Percentiles rank a stretch among this genome's conserved stretches.
Evolutionary conservation across 2,329 filamentous ascomycete genomes (phyloP).

Genomic region (Pseudohalonectria lignicola): DNA sequence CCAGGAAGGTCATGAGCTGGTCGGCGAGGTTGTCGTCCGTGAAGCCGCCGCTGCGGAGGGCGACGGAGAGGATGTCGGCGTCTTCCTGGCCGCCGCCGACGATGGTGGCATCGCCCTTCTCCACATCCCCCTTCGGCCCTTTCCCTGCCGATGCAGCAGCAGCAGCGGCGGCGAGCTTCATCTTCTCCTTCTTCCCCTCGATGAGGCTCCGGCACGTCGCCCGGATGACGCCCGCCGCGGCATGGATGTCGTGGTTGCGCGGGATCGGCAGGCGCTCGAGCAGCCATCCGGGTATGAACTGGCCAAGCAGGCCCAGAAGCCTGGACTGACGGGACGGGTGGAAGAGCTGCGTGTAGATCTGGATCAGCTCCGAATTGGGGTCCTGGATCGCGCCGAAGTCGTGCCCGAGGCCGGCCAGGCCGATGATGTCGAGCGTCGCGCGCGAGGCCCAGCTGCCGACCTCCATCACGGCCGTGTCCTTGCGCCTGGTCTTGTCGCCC

Average conservation of each 20-base stretch:
- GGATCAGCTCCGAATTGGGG: constrained; percentile 45
- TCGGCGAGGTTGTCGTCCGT: constrained; percentile 71
- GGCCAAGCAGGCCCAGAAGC: constrained; percentile 43
- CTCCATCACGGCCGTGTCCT: constrained; percentile 35
- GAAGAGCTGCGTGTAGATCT: constrained; percentile 46
- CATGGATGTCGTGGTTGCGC: constrained; percentile 54
- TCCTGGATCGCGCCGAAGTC: constrained; percentile 59
- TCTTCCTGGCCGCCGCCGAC: constrained; percentile 24
- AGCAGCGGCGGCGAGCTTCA: constrained; percentile 12
- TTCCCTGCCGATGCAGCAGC: no score
- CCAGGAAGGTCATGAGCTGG: constrained; percentile 84
- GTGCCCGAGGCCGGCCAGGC: constrained; percentile 57
- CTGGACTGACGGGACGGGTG: constrained; percentile 38
- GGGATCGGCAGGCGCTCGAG: constrained; percentile 54
- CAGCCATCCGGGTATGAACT: constrained; percentile 55
- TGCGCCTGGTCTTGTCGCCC: constrained; percentile 2
- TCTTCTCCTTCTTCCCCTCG: constrained; percentile 50
- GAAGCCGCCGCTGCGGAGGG: constrained; percentile 65
- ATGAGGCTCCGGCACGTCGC: constrained; percentile 59
- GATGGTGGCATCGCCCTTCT: not conserved
- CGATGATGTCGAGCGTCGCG: constrained; percentile 66
- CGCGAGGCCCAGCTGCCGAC: constrained; percentile 54
- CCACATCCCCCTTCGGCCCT: not conserved
- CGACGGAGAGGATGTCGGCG: constrained; percentile 70
- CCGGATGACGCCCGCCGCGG: constrained; percentile 49